Evolutionary conservation across 805 yeast genomes (phyloP).

Genomic region (Kuraishia floccosa): DNA sequence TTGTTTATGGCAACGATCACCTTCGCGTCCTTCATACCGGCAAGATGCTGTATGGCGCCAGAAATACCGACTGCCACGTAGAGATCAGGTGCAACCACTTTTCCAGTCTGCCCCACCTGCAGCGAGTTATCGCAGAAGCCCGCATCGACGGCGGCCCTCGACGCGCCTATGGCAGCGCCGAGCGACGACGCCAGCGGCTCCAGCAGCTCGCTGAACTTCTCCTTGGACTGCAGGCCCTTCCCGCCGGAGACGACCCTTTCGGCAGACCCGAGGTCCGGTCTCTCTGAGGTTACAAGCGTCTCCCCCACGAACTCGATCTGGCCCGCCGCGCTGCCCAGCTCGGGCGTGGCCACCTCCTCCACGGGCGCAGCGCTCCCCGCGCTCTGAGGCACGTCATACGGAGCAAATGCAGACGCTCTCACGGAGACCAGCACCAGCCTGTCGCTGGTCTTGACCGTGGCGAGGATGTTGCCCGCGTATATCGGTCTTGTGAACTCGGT

Average conservation of each 20-base stretch:
- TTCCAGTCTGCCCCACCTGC: conserved; percentile 98
- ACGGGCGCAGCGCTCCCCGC: conserved; percentile 24
- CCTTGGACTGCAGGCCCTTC: conserved; percentile 85
- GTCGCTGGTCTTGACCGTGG: conserved; percentile 69
- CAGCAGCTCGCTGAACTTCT: conserved; percentile 65
- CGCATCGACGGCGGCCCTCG: conserved; percentile 95
- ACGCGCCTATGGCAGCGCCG: conserved; percentile 93
- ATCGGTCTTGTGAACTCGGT: conserved; percentile 85
- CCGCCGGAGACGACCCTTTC: conserved; percentile 83
- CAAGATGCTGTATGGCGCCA: conserved; percentile 97
- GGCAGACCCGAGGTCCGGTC: conserved; percentile 89
- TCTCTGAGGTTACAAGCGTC: conserved; percentile 61
- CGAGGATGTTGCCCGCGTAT: conserved; percentile 89
- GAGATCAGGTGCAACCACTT: conserved; percentile 92
- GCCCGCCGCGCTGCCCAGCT: conserved; percentile 23
- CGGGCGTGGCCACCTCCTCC: conserved; percentile 32
- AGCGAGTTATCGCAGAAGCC: conserved; percentile 93
- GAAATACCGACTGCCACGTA: conserved; percentile 91
- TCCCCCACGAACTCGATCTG: conserved; percentile 64
- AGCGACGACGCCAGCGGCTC: conserved; percentile 78
- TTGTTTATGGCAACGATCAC: conserved; percentile 90
- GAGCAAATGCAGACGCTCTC: conserved; percentile 80
- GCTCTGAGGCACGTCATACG: too few species aligned
- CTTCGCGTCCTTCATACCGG: conserved; percentile 97
- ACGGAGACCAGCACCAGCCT: conserved; percentile 59